phyloP scores from a whole-genome alignment of 805 yeast species.

The Sugiyamaella floridensis region DNA sequence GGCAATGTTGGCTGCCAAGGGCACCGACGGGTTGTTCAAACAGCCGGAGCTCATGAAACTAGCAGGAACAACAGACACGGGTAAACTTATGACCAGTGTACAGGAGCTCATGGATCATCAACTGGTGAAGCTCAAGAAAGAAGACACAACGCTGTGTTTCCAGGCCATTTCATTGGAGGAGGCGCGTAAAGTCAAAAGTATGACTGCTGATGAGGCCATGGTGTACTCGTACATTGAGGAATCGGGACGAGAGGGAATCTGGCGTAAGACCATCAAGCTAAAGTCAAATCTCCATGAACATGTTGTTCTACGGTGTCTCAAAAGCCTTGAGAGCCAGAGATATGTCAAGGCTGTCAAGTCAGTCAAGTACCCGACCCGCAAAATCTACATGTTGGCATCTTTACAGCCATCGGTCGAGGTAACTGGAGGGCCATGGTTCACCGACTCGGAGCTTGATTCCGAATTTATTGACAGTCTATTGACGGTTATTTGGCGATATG shows the following conservation, averaged over 20 bases:
- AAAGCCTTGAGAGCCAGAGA: constrained; percentile 69
- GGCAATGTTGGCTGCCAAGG: constrained; percentile 48
- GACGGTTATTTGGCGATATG: constrained; percentile 81
- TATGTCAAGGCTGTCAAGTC: constrained; percentile 84
- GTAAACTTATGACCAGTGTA: constrained; percentile 36
- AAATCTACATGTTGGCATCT: constrained; percentile 90
- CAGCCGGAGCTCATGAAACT: constrained; percentile 62
- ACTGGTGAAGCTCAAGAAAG: constrained; percentile 61
- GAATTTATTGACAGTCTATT: constrained; percentile 83
- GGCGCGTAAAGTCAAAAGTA: constrained; percentile 66
- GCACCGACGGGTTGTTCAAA: constrained; percentile 44
- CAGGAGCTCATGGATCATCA: constrained; percentile 48
- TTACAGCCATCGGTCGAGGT: constrained; percentile 92
- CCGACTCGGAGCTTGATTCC: constrained; percentile 88
- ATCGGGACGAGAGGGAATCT: constrained; percentile 88
- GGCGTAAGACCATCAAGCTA: constrained; percentile 89
- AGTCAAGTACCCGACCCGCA: constrained; percentile 86
- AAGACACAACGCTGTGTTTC: constrained; percentile 59
- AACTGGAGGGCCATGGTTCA: constrained; percentile 99
- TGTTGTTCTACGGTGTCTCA: constrained; percentile 77
- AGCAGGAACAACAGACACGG: constrained; percentile 37
- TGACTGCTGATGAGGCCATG: constrained; percentile 84
- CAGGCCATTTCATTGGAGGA: constrained; percentile 68
- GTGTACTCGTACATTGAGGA: constrained; percentile 89
- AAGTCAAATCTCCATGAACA: constrained; percentile 86